phyloP scores from a whole-genome alignment of 2,329 filamentous ascomycete species.

The Simplicillium aogashimaense region DNA sequence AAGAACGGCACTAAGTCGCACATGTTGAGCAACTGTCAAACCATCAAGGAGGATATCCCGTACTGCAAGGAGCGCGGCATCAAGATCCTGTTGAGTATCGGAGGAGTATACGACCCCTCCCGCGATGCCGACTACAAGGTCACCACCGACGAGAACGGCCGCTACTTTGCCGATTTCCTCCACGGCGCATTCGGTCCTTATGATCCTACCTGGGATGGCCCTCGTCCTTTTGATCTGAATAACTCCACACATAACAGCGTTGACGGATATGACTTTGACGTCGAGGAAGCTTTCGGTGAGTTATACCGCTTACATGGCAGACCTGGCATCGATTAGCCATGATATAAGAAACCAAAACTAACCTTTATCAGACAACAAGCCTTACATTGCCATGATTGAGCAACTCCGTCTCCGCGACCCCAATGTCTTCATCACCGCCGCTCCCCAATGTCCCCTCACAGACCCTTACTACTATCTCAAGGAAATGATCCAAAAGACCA shows the following conservation, averaged over 20 bases:
- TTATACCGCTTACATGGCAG: not conserved
- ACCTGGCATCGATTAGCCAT: too few relatives aligned
- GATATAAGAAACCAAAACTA: not conserved
- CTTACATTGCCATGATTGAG: conserved; percentile 28
- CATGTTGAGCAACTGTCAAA: conserved; percentile 23
- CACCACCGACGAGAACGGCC: conserved; percentile 17
- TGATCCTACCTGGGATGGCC: conserved; percentile 16
- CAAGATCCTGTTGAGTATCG: conserved; percentile 32
- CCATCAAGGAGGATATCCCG: conserved; percentile 26
- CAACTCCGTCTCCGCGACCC: conserved; percentile 20
- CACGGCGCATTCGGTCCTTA: conserved; percentile 28
- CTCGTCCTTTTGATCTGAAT: conserved; percentile 27
- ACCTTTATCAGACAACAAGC: conserved; percentile 17
- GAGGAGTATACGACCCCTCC: conserved; percentile 18
- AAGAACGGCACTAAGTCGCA: conserved; percentile 13
- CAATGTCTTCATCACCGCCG: conserved; percentile 27
- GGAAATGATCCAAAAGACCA: conserved; percentile 25
- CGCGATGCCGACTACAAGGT: conserved; percentile 22
- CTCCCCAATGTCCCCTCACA: conserved; percentile 31
- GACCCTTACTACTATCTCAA: conserved; percentile 19
- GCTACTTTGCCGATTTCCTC: conserved; percentile 26
- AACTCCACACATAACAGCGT: conserved; percentile 16
- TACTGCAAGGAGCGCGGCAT: conserved; percentile 30
- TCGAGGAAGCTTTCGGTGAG: conserved; percentile 24
- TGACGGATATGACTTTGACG: conserved; percentile 33